Evolutionary conservation across 345 rosid species (phyloP).

Genomic region (Balakata baccata): DNA sequence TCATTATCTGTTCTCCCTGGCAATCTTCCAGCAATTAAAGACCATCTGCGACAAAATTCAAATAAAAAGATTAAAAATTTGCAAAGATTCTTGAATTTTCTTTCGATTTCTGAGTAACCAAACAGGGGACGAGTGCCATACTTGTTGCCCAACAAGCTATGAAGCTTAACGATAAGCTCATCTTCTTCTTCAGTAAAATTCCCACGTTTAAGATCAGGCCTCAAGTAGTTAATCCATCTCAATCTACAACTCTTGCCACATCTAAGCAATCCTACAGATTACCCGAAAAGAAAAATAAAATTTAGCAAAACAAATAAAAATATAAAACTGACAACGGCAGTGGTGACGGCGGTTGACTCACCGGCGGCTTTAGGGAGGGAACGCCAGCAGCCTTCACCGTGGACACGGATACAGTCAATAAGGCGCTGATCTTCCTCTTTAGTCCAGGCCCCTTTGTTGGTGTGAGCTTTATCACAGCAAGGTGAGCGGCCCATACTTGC

Average conservation of each 20-base stretch:
- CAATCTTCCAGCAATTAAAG: constrained; percentile 48
- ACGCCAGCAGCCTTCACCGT: constrained; percentile 93
- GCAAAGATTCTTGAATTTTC: neutral
- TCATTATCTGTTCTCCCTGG: constrained; percentile 55
- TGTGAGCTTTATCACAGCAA: constrained; percentile 82
- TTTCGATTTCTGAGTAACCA: neutral
- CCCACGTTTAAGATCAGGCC: constrained; percentile 55
- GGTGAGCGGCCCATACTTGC: constrained; percentile 76
- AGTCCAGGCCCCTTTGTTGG: constrained; percentile 92
- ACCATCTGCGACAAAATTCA: constrained; percentile 37
- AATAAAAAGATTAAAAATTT: neutral
- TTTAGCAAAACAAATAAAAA: neutral
- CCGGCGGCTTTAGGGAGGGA: constrained; percentile 88
- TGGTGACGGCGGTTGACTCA: neutral
- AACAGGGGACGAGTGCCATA: neutral
- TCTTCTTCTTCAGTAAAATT: constrained; percentile 51
- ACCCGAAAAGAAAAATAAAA: neutral
- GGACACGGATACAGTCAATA: constrained; percentile 57
- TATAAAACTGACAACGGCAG: neutral
- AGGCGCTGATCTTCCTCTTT: constrained; percentile 87
- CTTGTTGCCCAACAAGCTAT: constrained; percentile 51
- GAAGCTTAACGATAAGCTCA: constrained; percentile 50
- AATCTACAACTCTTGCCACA: constrained; percentile 53
- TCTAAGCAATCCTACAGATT: constrained; percentile 49
- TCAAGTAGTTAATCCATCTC: constrained; percentile 48